Percentiles rank a stretch among this genome's conserved stretches.
Conservation (phyloP, 352 stramenopile species). For the Globisporangium carolinianum region DNA sequence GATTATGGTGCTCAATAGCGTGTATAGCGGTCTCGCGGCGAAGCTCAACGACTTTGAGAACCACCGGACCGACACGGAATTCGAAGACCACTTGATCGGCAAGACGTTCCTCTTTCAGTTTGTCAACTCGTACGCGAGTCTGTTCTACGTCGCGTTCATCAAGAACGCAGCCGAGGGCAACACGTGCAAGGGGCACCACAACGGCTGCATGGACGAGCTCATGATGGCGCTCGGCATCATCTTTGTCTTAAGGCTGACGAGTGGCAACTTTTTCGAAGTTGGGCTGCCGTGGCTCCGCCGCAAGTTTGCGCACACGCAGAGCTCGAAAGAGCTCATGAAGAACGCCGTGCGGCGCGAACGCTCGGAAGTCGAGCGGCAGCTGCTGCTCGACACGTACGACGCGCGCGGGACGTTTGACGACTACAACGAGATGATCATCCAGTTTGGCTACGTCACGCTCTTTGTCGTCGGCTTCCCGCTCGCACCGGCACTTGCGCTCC, state of each 20-base stretch:
- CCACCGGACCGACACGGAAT: slow-evolving; percentile 95
- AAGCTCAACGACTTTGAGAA: slow-evolving; percentile 90
- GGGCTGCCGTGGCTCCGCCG: slow-evolving; percentile 69
- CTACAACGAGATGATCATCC: slow-evolving; percentile 87
- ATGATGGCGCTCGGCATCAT: slow-evolving; percentile 75
- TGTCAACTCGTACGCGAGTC: slow-evolving; percentile 75
- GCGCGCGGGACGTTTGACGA: slow-evolving; percentile 75
- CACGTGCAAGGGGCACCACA: slow-evolving; percentile 31
- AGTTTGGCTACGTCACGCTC: slow-evolving; percentile 90
- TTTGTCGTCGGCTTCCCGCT: slow-evolving; percentile 92
- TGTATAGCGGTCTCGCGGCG: slow-evolving; percentile 56
- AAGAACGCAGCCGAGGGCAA: slow-evolving; percentile 48
- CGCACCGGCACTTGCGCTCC: slow-evolving; percentile 78
- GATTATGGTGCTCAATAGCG: slow-evolving; percentile 76
- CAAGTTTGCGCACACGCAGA: slow-evolving; percentile 22
- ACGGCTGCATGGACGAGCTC: slow-evolving; percentile 73
- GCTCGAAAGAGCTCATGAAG: slow-evolving; percentile 23
- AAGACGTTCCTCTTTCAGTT: slow-evolving; percentile 84
- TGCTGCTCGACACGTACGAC: slow-evolving; percentile 62
- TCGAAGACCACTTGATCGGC: slow-evolving; percentile 88
- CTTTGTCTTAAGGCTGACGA: slow-evolving; percentile 62
- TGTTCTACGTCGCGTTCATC: slow-evolving; percentile 86
- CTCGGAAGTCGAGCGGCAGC: slow-evolving; percentile 52
- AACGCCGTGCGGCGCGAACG: slow-evolving; percentile 25
- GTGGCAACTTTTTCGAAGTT: slow-evolving; percentile 72